Evolutionary conservation across 2,329 filamentous ascomycete species (phyloP).

Genomic region (Ascochyta lentis): DNA sequence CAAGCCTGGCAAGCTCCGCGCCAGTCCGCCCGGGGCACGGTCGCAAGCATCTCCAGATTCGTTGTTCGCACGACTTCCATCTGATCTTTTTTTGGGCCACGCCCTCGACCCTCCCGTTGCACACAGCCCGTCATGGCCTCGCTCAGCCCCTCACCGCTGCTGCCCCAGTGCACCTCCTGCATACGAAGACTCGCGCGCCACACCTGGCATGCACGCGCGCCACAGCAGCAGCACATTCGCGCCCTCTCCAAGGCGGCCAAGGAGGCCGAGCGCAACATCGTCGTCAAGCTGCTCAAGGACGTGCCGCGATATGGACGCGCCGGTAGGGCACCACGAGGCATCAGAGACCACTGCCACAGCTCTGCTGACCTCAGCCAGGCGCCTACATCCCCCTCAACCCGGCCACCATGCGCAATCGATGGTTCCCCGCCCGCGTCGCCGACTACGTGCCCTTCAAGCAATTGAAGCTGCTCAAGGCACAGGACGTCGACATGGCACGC

Average conservation of each 20-base stretch:
- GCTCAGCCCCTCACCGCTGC: constrained; percentile 37
- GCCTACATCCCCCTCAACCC: constrained; percentile 59
- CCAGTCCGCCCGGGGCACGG: constrained; percentile 20
- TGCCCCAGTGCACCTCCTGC: constrained; percentile 51
- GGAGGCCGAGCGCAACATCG: constrained; percentile 50
- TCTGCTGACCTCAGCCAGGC: constrained; percentile 50
- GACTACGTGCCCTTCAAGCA: constrained; percentile 59
- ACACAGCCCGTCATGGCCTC: constrained; percentile 43
- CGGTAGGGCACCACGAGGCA: constrained; percentile 30
- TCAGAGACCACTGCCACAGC: constrained; percentile 1
- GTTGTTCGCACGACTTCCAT: constrained; percentile 21
- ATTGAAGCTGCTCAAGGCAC: constrained; percentile 53
- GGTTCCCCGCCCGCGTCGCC: constrained; percentile 59
- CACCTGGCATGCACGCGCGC: constrained; percentile 34
- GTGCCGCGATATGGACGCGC: constrained; percentile 58
- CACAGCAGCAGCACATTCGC: constrained; percentile 50
- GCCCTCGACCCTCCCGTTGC: constrained; percentile 8
- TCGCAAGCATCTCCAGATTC: constrained; percentile 39
- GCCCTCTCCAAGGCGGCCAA: constrained; percentile 56
- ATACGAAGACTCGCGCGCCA: constrained; percentile 43
- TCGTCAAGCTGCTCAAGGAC: constrained; percentile 60
- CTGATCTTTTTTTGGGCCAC: constrained; percentile 17
- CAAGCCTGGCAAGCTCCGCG: background rate
- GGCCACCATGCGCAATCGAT: constrained; percentile 62
- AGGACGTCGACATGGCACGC: constrained; percentile 54